Evolutionary conservation across 177 flowering plant genomes (phyloP).

Genomic region (Vitis hybrid): DNA sequence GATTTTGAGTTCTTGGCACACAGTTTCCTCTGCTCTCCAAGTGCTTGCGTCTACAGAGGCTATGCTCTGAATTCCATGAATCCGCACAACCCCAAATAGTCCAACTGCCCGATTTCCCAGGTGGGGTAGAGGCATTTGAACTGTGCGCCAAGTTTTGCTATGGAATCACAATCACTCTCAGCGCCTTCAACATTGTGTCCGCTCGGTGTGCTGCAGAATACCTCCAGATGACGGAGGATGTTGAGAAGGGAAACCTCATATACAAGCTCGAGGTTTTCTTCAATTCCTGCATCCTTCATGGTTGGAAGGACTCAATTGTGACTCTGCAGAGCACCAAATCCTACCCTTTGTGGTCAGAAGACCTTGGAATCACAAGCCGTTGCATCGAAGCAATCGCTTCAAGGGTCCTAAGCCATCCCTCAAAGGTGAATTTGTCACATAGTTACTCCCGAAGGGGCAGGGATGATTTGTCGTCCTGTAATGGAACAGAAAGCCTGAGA

Average conservation of each 20-base stretch:
- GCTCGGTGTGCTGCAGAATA: slow-evolving; percentile 87
- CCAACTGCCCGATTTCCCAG: slow-evolving; percentile 80
- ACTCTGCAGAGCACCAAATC: slow-evolving; percentile 68
- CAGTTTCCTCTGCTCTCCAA: slow-evolving; percentile 97
- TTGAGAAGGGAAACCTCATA: slow-evolving; percentile 83
- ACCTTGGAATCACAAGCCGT: slow-evolving; percentile 73
- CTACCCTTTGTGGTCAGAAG: slow-evolving; percentile 69
- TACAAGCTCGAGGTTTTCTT: slow-evolving; percentile 83
- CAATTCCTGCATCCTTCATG: slow-evolving; percentile 74
- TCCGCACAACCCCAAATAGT: slow-evolving; percentile 54
- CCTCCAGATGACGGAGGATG: slow-evolving; percentile 89
- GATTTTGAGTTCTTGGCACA: slow-evolving; percentile 2
- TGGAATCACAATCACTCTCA: slow-evolving; percentile 86
- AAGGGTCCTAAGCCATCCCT: slow-evolving; percentile 45
- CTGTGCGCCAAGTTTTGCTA: slow-evolving; percentile 92
- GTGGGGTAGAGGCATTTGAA: slow-evolving; percentile 85
- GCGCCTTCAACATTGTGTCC: slow-evolving; percentile 78
- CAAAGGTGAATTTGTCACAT: slow-evolving; percentile 58
- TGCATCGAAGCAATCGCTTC: slow-evolving; percentile 78
- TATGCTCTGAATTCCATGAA: slow-evolving; percentile 63
- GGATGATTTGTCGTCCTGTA: slow-evolving; percentile 48
- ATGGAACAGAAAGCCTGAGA: slow-evolving; percentile 37
- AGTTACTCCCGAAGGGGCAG: slow-evolving; percentile 56
- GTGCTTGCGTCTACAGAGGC: slow-evolving; percentile 62
- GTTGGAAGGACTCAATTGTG: slow-evolving; percentile 83